phyloP scores from a whole-genome alignment of 176 grass and related monocot species.

The Juncus inflexus region DNA sequence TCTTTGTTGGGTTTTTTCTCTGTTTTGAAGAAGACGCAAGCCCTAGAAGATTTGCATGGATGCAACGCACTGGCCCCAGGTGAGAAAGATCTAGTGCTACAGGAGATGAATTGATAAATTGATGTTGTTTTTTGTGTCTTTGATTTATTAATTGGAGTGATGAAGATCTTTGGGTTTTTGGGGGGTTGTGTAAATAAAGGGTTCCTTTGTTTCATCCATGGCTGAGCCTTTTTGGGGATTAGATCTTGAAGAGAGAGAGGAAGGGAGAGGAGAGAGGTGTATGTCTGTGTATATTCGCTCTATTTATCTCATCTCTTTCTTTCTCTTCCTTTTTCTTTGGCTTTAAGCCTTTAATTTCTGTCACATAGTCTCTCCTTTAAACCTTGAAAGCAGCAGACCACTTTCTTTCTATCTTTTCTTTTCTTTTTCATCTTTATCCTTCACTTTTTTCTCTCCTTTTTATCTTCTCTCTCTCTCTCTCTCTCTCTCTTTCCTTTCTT shows the following conservation, averaged over 20 bases:
- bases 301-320: constrained; percentile 40
- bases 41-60: constrained; percentile 50
- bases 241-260: constrained; percentile 38
- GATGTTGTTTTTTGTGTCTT: constrained; percentile 38
- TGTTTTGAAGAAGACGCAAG: constrained; percentile 22
- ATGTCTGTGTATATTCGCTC: constrained; percentile 27
- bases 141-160: constrained; percentile 36
- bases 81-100: constrained; percentile 39
- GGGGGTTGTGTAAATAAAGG: constrained; percentile 24
- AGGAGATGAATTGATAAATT: not conserved
- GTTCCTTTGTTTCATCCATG: constrained; percentile 27
- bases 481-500: constrained; percentile 46
- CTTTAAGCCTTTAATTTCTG: constrained; percentile 73
- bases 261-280: constrained; percentile 37
- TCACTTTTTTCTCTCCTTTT: constrained; percentile 26
- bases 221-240: constrained; percentile 23
- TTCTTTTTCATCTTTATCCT: constrained; percentile 51
- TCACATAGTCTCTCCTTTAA: constrained; percentile 47
- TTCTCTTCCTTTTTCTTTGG: constrained; percentile 43
- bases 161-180: constrained; percentile 25
- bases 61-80: constrained; percentile 78
- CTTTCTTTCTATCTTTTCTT: constrained; percentile 57
- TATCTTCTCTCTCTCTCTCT: constrained; percentile 41
- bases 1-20: no score
- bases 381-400: constrained; percentile 72